Base-by-base conservation (phyloP, 768 basidiomycete genomes). In the Amanita rubescens region DNA sequence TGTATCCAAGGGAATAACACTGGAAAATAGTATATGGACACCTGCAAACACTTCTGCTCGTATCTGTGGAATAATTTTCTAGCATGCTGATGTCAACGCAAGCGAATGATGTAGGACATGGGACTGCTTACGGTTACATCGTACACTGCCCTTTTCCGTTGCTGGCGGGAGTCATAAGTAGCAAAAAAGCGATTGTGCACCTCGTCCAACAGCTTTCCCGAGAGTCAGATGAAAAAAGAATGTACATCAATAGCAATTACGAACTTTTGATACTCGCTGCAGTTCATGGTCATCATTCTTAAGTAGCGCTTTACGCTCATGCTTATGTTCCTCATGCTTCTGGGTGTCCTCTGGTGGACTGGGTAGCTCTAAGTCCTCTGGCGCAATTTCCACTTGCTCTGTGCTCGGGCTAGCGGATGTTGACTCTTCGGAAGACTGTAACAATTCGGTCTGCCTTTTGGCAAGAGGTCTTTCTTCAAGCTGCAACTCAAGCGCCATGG, bases 1-100 rank as follows among this genome's bases (percentile, higher is more conserved):
- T 3, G 82, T 84, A 61, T 92, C 87, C n/a, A 94, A 78, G 3
- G 95, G 94, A 53, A 98, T 94, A 37, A 99, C 83, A 53, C 94
- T 91, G 1, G 95, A 97, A 69, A 99, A 98, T 33, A 95, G 75
- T 30, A 99, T 79, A 62, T 88, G 82, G 25, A 85, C 77, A 25
- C 87, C 90, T 33, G 77, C 75, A n/a, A 98, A 76, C 0, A 90
- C 86, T 59, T 81, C 78, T 20, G 74, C 64, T 50, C 95, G 86
- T 67, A 95, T 76, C 51, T 75, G 72, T 12, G 91, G 90, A 49
- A 98, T 94, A 58, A 99, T 96, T 49, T 67, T 70, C 94, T 97
- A 44, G 49, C 49, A 52, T 24, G 17, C 54, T 49, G 9, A 54
- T 32, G 33, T 37, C 15, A n/a, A 52, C 32, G 38, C 51, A 44